A percentile compares a stretch with the other conserved stretches of the same genome.
Conservation (phyloP, 306 rosid genomes). For the Hippophae rhamnoides region DNA sequence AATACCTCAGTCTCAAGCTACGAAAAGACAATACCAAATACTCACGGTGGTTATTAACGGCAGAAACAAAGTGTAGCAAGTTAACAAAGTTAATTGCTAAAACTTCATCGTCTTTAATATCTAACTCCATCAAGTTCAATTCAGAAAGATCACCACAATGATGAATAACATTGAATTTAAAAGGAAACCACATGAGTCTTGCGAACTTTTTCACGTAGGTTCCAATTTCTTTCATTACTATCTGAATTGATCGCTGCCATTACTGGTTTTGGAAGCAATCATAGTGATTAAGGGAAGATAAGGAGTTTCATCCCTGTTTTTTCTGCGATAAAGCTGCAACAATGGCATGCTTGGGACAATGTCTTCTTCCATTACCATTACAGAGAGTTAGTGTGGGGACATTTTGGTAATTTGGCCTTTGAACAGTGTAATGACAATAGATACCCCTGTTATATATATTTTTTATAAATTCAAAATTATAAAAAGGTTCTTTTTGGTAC, state of each 20-base stretch:
- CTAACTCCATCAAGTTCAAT: constrained; percentile 37
- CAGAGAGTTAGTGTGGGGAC: no score
- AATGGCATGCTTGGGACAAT: no score
- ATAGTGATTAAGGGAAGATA: constrained; percentile 64
- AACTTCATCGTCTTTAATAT: constrained; percentile 57
- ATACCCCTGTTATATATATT: no score
- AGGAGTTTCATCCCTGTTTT: constrained; percentile 48
- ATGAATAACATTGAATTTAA: constrained; percentile 58
- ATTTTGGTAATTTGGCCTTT: no score
- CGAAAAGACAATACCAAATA: constrained; percentile 33
- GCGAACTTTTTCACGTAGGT: constrained; percentile 81
- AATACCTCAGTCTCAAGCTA: constrained; percentile 48
- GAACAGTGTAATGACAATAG: no score
- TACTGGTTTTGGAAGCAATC: constrained; percentile 21
- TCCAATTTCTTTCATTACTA: constrained; percentile 70
- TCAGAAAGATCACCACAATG: constrained; percentile 64
- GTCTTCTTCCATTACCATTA: no score
- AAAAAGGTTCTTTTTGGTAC: no score
- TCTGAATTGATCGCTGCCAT: constrained; percentile 29
- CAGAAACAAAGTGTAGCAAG: constrained; percentile 43
- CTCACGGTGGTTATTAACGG: constrained; percentile 44
- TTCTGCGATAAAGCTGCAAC: no score
- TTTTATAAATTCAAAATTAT: no score
- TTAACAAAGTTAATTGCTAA: constrained; percentile 69
- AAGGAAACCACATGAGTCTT: constrained; percentile 85